phyloP scores from a whole-genome alignment of 305 asterid genomes.

The Rubia occidens region DNA sequence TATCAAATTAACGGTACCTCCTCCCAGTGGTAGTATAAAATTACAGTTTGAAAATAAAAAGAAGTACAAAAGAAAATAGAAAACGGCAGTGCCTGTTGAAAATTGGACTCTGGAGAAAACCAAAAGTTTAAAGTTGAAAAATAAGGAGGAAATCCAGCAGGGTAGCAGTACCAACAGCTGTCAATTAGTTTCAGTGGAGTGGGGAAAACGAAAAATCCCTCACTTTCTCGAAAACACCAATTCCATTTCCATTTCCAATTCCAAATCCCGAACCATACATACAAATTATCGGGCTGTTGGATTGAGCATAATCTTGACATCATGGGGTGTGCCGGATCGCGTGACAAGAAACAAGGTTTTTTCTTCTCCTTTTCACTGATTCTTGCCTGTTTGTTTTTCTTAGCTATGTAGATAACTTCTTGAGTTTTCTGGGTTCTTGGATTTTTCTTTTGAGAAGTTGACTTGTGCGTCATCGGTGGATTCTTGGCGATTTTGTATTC shows the following conservation, averaged over 20 bases:
- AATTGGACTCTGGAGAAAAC: not conserved
- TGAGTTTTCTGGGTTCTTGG: constrained; percentile 11
- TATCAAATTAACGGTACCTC: too few relatives aligned
- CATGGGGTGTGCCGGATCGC: constrained; percentile 37
- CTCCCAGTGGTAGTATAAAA: too few relatives aligned
- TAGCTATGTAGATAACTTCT: not conserved
- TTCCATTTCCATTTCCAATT: not conserved
- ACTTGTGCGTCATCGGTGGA: constrained; percentile 5
- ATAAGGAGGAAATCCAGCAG: not conserved
- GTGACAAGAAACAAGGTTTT: constrained; percentile 26
- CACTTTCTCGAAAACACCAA: not conserved
- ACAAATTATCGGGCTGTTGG: not conserved
- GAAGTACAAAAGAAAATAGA: too few relatives aligned
- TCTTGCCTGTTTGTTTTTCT: not conserved
- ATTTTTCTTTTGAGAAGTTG: constrained; percentile 6
- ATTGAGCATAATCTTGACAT: constrained; percentile 5
- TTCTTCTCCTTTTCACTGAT: not conserved
- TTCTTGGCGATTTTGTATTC: constrained; percentile 6
- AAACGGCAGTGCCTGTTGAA: not conserved
- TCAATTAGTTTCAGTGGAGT: not conserved
- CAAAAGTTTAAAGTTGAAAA: too few relatives aligned
- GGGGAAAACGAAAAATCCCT: constrained; percentile 1
- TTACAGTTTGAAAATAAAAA: too few relatives aligned
- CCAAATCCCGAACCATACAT: not conserved
- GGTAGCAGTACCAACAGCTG: not conserved